Conservation (phyloP, 1,284 basidiomycete species). For the Ganoderma lucidum region DNA sequence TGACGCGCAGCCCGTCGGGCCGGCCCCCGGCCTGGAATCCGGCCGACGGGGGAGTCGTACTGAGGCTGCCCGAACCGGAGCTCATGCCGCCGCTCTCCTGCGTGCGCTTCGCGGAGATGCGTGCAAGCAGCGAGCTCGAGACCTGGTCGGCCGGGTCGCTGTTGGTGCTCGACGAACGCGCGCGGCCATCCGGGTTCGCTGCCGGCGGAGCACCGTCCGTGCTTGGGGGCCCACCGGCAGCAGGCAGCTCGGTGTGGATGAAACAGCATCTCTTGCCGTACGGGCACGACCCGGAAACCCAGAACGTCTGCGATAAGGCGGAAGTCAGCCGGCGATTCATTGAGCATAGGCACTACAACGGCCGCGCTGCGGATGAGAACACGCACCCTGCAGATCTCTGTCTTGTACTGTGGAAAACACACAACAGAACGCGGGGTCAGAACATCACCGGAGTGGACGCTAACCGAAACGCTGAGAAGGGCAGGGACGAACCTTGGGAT, state of each 20-base stretch:
- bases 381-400: slow-evolving; percentile 87
- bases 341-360: slow-evolving; percentile 14
- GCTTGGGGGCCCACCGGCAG: slow-evolving; percentile 59
- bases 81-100: slow-evolving; percentile 51
- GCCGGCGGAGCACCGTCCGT: slow-evolving; percentile 59
- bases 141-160: slow-evolving; percentile 76
- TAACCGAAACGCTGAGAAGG: slow-evolving; percentile 8
- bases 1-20: slow-evolving; percentile 74
- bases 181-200: slow-evolving; percentile 61
- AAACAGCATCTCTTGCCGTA: slow-evolving; percentile 92
- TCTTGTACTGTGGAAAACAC: slow-evolving; percentile 74
- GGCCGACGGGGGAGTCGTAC: slow-evolving; percentile 46
- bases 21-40: slow-evolving; percentile 54
- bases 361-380: slow-evolving; percentile 18
- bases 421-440: slow-evolving; percentile 13
- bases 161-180: slow-evolving; percentile 73
- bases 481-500: slow-evolving; percentile 75
- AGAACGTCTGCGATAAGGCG: slow-evolving; percentile 71
- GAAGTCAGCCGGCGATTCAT: slow-evolving; percentile 30
- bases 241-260: slow-evolving; percentile 86
- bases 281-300: slow-evolving; percentile 90
- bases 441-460: slow-evolving; percentile 19
- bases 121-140: slow-evolving; percentile 70
- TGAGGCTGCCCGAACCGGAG: slow-evolving; percentile 54
- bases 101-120: slow-evolving; percentile 72